Conservation (phyloP, 2,329 filamentous ascomycete genomes). For the Botrytis pseudocinerea region DNA sequence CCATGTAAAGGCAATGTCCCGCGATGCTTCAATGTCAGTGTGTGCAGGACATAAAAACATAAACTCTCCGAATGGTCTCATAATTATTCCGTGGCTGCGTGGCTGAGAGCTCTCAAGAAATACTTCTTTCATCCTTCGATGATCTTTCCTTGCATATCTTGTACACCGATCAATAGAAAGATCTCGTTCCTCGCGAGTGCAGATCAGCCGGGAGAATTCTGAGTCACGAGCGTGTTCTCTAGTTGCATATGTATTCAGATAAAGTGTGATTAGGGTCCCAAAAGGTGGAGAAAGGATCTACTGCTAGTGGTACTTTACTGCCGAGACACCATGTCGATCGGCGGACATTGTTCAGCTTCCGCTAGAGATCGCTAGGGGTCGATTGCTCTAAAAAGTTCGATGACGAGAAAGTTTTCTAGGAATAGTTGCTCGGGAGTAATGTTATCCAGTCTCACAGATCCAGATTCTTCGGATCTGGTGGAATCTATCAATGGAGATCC, state of each 20-base stretch:
- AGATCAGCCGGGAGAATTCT: neutral
- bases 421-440: neutral
- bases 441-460: neutral
- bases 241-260: conserved; percentile 15
- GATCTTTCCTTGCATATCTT: conserved; percentile 1
- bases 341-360: neutral
- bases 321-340: conserved; percentile 11
- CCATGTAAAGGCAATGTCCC: neutral
- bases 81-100: neutral
- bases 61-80: neutral
- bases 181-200: neutral
- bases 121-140: conserved; percentile 7
- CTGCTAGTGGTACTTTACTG: neutral
- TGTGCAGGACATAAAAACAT: neutral
- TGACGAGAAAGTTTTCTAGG: neutral
- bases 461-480: conserved; percentile 6
- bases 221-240: conserved; percentile 1
- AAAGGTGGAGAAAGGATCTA: conserved; percentile 2
- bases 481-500: neutral
- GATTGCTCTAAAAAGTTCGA: neutral
- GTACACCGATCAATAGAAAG: neutral
- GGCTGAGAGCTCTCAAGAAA: neutral
- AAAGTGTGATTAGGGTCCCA: neutral
- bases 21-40: neutral
- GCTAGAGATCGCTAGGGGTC: neutral